phyloP scores from a whole-genome alignment of 2,329 filamentous ascomycete genomes.

The Proliferodiscus dingleyae region DNA sequence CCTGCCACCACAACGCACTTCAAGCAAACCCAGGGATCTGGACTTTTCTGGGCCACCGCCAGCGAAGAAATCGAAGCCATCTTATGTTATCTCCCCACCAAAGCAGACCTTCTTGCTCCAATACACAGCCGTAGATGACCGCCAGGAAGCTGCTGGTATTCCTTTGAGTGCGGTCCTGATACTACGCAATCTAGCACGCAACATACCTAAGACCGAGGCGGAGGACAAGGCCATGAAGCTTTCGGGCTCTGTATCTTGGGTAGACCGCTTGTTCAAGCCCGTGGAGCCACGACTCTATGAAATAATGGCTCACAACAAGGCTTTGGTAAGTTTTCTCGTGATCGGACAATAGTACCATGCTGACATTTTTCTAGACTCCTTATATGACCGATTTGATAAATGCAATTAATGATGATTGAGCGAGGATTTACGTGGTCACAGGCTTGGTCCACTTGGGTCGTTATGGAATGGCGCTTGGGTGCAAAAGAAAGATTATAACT shows the following conservation, averaged over 20 bases:
- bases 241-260: conserved; percentile 55
- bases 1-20: conserved; percentile 15
- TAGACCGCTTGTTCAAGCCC: conserved; percentile 62
- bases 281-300: conserved; percentile 61
- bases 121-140: conserved; percentile 51
- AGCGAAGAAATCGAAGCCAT: conserved; percentile 26
- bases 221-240: conserved; percentile 49
- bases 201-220: conserved; percentile 56
- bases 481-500: conserved; percentile 4
- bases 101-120: conserved; percentile 51
- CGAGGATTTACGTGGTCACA: not conserved
- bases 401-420: conserved; percentile 15
- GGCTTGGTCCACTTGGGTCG: not conserved
- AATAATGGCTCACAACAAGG: conserved; percentile 64
- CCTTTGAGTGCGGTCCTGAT: conserved; percentile 75
- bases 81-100: conserved; percentile 38
- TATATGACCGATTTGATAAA: conserved; percentile 18
- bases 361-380: conserved; percentile 7
- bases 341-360: not conserved
- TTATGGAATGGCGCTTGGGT: conserved; percentile 3
- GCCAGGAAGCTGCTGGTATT: conserved; percentile 66
- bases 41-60: conserved; percentile 17
- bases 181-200: conserved; percentile 71
- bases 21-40: conserved; percentile 8
- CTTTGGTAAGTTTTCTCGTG: conserved; percentile 42